These are phyloP conservation scores for Trypanosomatidae sp. DNA, from an alignment of 208 protist genomes.

Conservation along the genomic window DNA sequence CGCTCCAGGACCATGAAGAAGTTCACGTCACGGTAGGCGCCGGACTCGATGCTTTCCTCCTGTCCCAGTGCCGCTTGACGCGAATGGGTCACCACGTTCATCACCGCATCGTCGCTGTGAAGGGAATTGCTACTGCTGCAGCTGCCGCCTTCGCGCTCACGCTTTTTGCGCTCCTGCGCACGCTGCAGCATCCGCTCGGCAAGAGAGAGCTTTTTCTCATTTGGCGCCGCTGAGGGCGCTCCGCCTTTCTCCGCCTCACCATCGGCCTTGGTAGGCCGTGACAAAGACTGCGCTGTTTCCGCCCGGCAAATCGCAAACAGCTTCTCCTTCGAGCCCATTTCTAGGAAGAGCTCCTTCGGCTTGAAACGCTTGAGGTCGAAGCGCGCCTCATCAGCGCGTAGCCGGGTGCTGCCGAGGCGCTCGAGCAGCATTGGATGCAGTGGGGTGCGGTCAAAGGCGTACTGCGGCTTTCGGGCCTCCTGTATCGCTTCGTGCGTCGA, in stretches of 20 bases:
- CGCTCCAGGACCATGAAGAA: conserved; percentile 79
- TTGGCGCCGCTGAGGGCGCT: neutral
- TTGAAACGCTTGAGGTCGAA: conserved; percentile 82
- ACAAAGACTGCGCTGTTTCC: conserved; percentile 65
- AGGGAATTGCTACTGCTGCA: neutral
- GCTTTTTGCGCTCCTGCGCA: conserved; percentile 86
- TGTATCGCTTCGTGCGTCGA: conserved; percentile 89
- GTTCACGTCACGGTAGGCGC: conserved; percentile 73
- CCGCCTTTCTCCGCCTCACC: neutral
- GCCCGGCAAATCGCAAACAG: conserved; percentile 63
- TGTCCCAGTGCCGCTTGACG: conserved; percentile 12
- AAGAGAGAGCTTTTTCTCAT: conserved; percentile 57
- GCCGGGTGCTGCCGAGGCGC: conserved; percentile 40
- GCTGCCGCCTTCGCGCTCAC: conserved; percentile 33
- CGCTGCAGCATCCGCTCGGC: conserved; percentile 77
- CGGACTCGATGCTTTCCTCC: conserved; percentile 28
- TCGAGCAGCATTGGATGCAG: conserved; percentile 87
- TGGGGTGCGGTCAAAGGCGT: conserved; percentile 73
- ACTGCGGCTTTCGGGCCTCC: conserved; percentile 74
- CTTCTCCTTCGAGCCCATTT: conserved; percentile 81
- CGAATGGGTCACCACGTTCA: conserved; percentile 32
- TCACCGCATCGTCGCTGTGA: conserved; percentile 24
- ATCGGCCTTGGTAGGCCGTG: conserved; percentile 7
- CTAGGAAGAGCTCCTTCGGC: conserved; percentile 81
- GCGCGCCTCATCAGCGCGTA: conserved; percentile 67